Conservation (phyloP, 306 rosid genomes). For the Cucumis melo region DNA sequence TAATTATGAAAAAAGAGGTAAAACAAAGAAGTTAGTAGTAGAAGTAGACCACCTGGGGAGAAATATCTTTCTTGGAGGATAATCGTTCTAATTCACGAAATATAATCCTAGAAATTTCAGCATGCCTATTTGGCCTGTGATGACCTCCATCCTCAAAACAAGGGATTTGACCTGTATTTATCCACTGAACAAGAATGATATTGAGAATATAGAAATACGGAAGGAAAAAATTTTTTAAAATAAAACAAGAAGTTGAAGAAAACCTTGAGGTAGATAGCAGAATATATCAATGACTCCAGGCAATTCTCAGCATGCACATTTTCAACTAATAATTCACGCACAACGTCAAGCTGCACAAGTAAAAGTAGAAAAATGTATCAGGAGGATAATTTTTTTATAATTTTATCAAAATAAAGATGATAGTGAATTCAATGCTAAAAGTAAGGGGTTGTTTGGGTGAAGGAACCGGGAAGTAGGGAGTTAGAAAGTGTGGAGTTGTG, state of each 20-base stretch:
- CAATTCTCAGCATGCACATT: constrained; percentile 36
- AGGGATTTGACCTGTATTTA: constrained; percentile 93
- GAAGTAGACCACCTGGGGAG: constrained; percentile 50
- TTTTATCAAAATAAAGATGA: not conserved
- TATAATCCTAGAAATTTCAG: constrained; percentile 90
- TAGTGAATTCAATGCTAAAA: not conserved
- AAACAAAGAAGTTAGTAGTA: not conserved
- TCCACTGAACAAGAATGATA: constrained; percentile 67
- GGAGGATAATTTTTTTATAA: not conserved
- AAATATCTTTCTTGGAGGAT: constrained; percentile 46
- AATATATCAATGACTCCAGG: constrained; percentile 67
- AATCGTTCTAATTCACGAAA: constrained; percentile 70
- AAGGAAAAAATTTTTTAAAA: not conserved
- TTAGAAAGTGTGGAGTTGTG: too few species aligned
- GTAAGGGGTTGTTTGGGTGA: too few species aligned
- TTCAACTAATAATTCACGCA: constrained; percentile 44
- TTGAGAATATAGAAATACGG: constrained; percentile 13
- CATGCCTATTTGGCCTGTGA: constrained; percentile 90
- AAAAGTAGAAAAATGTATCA: not conserved
- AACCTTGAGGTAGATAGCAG: constrained; percentile 93
- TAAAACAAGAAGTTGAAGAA: not conserved
- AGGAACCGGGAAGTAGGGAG: too few species aligned
- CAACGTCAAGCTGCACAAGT: constrained; percentile 64
- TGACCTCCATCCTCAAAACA: constrained; percentile 98
- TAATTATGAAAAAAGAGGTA: not conserved